Conservation (phyloP, 257 asterid species). For the Solanum arcanum region DNA sequence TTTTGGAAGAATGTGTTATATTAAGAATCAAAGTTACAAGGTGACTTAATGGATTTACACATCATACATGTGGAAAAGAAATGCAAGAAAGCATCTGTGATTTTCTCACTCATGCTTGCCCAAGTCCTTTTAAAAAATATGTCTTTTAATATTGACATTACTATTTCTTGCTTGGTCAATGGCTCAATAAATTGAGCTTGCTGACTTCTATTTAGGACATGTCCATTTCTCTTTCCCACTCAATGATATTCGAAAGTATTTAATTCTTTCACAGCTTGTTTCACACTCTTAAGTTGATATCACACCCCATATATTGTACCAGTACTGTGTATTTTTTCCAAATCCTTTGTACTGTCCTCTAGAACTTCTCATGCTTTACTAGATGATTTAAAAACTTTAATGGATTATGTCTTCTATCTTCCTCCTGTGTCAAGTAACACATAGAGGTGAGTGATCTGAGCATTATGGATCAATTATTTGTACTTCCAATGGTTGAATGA, state of each 20-base stretch:
- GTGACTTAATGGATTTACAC: too few relatives aligned
- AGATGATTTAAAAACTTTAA: not conserved
- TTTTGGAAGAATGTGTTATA: too few relatives aligned
- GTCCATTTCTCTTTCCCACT: not conserved
- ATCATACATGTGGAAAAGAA: too few relatives aligned
- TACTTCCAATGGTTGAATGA: not conserved
- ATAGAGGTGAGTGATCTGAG: not conserved
- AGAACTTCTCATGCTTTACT: not conserved
- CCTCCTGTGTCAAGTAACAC: not conserved
- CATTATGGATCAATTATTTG: not conserved
- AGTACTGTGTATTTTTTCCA: not conserved
- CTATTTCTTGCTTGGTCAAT: too few relatives aligned
- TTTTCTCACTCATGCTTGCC: too few relatives aligned
- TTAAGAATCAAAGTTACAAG: too few relatives aligned
- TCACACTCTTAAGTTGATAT: not conserved
- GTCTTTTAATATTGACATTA: too few relatives aligned
- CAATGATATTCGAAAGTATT: not conserved
- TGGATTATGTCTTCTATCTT: not conserved
- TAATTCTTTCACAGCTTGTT: not conserved
- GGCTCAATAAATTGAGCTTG: too few relatives aligned
- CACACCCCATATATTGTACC: not conserved
- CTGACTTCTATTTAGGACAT: too few relatives aligned
- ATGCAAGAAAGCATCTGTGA: too few relatives aligned
- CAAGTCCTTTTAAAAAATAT: too few relatives aligned
- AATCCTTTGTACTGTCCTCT: not conserved